Evolutionary conservation across 129 eudicot genomes (phyloP).

Genomic region (Apium graveolens): DNA sequence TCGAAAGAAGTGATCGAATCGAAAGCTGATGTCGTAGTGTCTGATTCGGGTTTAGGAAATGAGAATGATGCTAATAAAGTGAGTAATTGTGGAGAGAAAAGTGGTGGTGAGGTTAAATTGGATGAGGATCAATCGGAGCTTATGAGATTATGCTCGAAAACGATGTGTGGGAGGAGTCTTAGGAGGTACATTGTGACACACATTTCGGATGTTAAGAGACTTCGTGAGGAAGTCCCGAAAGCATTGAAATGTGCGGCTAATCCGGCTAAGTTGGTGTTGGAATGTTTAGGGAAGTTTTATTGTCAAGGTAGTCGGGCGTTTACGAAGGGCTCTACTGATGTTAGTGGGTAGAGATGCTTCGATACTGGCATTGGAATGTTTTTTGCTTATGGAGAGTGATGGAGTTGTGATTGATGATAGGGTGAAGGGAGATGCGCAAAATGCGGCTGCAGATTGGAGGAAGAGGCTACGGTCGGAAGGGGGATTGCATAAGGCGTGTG

Average conservation of each 20-base stretch:
- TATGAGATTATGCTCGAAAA: conserved; percentile 17
- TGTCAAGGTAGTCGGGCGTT: conserved; percentile 34
- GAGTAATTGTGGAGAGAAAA: neutral
- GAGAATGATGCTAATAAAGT: neutral
- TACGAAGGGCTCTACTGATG: conserved; percentile 16
- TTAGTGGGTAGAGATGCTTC: conserved; percentile 33
- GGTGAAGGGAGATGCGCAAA: conserved; percentile 30
- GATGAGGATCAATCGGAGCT: neutral
- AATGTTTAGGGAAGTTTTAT: conserved; percentile 48
- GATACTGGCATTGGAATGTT: conserved; percentile 48
- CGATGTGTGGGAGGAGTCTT: conserved; percentile 27
- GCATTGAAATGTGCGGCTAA: conserved; percentile 41
- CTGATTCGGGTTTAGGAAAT: neutral
- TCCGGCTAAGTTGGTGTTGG: conserved; percentile 49
- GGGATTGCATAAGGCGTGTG: conserved; percentile 31
- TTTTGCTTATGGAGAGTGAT: conserved; percentile 36
- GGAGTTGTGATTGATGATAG: conserved; percentile 24
- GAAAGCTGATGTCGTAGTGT: neutral
- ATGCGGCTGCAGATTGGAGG: conserved; percentile 46
- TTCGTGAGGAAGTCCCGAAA: conserved; percentile 37
- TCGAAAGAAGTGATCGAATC: neutral
- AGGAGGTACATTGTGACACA: conserved; percentile 28
- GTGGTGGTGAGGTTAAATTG: neutral
- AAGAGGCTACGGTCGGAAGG: conserved; percentile 50
- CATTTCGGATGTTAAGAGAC: conserved; percentile 17